Base-by-base conservation (phyloP, 306 rosid genomes). In the Fragaria nilgerrensis region DNA sequence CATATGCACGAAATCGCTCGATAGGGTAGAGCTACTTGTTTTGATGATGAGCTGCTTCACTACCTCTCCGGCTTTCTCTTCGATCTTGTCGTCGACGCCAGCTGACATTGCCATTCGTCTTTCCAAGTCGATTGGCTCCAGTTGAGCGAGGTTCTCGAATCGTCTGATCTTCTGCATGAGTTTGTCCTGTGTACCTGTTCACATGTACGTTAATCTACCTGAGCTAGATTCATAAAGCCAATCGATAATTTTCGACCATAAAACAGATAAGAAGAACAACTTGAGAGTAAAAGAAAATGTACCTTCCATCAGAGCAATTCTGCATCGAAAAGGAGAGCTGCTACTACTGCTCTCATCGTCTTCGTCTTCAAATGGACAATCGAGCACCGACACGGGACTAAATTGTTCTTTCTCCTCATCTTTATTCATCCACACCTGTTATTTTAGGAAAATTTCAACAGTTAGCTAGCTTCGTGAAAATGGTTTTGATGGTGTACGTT, bases 311-410 rank as follows among this genome's bases (percentile, higher is more conserved):
- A 49, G 64, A 34, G 84, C 66, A 53, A 73, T 64, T 34, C 45
- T 74, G 72, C 76, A 70, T n/a, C 72, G 73, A 53, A 68, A 84
- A 47, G 85, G 83, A 27, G 89, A 80, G 70, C 56, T 58, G 3
- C 52, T 58, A 1, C 52, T 22, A 2, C 34, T 41, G 15, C 72
- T 53, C 5, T 81, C 87, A 68, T 90, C 88, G 70, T 90, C 87
- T 67, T 94, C 98, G 15, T 94, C 95, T 79, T 88, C 83, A 67
- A 92, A 90, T 13, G 93, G 93, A 68, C 91, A 85, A 61, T 90
- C 92, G 73, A 92, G 84, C 66, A 89, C 86, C 0, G 99, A 95
- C 16, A 89, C 87, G 14, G 99, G 99, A 81, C 99, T 95, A 20
- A 86, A 84, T 56, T 92, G 99, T 70, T 89, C 92, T 73, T 95